Base-by-base conservation (phyloP, 1,284 basidiomycete species). In the Vanrija pseudolonga region DNA sequence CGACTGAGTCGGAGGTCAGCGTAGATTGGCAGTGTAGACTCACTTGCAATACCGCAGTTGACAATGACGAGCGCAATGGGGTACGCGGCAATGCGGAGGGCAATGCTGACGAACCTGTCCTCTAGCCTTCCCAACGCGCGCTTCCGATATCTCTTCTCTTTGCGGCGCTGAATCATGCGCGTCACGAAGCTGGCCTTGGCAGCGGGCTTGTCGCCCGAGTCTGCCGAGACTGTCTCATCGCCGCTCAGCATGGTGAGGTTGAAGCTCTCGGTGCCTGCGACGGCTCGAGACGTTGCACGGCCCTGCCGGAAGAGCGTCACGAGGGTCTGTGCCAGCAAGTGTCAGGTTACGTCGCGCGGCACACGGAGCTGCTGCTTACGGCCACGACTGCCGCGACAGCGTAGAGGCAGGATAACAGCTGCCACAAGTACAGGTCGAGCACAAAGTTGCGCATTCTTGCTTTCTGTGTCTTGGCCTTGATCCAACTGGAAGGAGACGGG, bases 11-110 rank as follows among this genome's bases (percentile, higher is more conserved):
- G n/a, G 4, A 7, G 32, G 36, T 51, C 28, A 44, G 45, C 43
- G 9, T 11, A 7, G 8, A 26, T 8, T 8, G 4, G n/a, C 22
- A 11, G 12, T 11, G 3, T 17, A 26, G 5, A 50, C 57, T 58
- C 26, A 63, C 64, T 53, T 5, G 61, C 59, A 15, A 68, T 59
- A 38, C 66, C 39, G 19, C 51, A 50, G 49, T 66, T 68, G 40
- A 66, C 55, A 24, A 68, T 41, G 45, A 62, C 50, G 6, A 68
- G 51, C 2, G 58, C 50, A 3, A 66, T 48, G 2, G 66, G 66
- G 49, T 66, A 68, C 2, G 59, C 40, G 4, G 64, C 57, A 14
- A 68, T 64, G 32, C 60, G 54, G 9, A 66, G 18, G 2, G 66
- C 58, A 19, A 66, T 63, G 26, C 49, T 36, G 23, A 60, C 45